These are phyloP conservation scores for Panicum hallii DNA, from an alignment of 202 grass and related monocot genomes.

Conservation along the genomic window DNA sequence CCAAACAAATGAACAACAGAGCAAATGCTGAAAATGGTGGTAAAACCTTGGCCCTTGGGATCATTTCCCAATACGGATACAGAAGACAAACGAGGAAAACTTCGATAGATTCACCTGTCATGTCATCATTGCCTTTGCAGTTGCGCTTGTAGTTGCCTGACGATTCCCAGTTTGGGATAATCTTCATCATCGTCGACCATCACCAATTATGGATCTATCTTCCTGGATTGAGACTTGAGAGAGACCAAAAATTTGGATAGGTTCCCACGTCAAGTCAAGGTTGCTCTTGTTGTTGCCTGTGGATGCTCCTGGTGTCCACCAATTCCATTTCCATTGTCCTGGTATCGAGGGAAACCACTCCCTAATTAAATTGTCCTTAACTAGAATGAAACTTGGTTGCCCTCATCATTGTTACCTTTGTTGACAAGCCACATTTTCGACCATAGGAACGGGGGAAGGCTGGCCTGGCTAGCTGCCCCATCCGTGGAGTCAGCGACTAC, in stretches of 20 bases:
- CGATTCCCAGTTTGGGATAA: not conserved
- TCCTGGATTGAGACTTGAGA: too few relatives aligned
- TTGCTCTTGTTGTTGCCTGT: too few relatives aligned
- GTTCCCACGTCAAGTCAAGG: too few relatives aligned
- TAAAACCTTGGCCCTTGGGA: too few relatives aligned
- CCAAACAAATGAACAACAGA: too few relatives aligned
- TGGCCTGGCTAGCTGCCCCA: too few relatives aligned
- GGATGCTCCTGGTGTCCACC: not conserved
- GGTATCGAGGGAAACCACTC: not conserved
- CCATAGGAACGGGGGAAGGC: too few relatives aligned
- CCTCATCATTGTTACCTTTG: not conserved
- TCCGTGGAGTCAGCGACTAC: too few relatives aligned
- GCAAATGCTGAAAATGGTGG: too few relatives aligned
- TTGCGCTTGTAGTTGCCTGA: not conserved
- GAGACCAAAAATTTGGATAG: too few relatives aligned
- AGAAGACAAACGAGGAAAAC: not conserved
- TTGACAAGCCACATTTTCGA: not conserved
- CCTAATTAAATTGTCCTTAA: not conserved
- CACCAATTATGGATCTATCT: too few relatives aligned
- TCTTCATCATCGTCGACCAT: not conserved
- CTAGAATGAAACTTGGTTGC: not conserved
- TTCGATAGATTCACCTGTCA: not conserved
- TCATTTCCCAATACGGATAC: too few relatives aligned
- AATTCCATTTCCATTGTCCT: not conserved
- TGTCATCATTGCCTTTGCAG: not conserved